Evolutionary conservation across 1,284 basidiomycete genomes (phyloP).

Genomic region (Irpex rosettiformis): DNA sequence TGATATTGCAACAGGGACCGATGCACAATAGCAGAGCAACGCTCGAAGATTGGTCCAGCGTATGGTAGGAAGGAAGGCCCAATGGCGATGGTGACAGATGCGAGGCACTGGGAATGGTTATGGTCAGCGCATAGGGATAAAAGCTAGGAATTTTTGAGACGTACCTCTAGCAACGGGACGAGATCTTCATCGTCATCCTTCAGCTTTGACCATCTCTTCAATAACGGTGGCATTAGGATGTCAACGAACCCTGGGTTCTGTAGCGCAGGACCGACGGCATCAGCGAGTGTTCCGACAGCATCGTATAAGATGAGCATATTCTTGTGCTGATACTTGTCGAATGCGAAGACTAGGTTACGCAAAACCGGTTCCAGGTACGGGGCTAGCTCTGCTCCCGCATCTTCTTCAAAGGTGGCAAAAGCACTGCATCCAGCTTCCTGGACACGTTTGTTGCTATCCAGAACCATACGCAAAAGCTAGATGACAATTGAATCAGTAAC

Average conservation of each 20-base stretch:
- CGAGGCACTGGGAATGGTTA: conserved; percentile 74
- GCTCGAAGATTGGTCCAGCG: conserved; percentile 89
- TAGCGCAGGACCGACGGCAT: conserved; percentile 89
- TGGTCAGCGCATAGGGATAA: conserved; percentile 11
- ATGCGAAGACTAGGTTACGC: conserved; percentile 92
- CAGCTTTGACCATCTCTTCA: conserved; percentile 85
- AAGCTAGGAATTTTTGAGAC: conserved; percentile 19
- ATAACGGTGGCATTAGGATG: conserved; percentile 94
- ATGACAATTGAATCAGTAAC: conserved; percentile 2
- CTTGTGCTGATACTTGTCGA: conserved; percentile 99
- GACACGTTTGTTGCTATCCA: conserved; percentile 98
- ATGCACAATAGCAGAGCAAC: conserved; percentile 88
- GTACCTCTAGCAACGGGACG: conserved; percentile 90
- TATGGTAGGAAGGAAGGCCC: conserved; percentile 90
- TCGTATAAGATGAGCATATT: conserved; percentile 99
- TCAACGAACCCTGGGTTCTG: conserved; percentile 88
- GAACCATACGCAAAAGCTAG: conserved; percentile 93
- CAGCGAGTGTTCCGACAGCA: conserved; percentile 95
- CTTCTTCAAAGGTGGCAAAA: conserved; percentile 98
- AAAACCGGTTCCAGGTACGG: conserved; percentile 96
- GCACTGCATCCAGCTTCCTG: conserved; percentile 99
- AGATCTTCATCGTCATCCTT: conserved; percentile 91
- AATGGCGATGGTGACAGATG: conserved; percentile 96
- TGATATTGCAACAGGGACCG: conserved; percentile 80
- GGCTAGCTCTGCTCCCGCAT: conserved; percentile 86